These are phyloP conservation scores for Amoebophrya sp. DNA, from an alignment of 169 alveolate species.

Conservation along the genomic window DNA sequence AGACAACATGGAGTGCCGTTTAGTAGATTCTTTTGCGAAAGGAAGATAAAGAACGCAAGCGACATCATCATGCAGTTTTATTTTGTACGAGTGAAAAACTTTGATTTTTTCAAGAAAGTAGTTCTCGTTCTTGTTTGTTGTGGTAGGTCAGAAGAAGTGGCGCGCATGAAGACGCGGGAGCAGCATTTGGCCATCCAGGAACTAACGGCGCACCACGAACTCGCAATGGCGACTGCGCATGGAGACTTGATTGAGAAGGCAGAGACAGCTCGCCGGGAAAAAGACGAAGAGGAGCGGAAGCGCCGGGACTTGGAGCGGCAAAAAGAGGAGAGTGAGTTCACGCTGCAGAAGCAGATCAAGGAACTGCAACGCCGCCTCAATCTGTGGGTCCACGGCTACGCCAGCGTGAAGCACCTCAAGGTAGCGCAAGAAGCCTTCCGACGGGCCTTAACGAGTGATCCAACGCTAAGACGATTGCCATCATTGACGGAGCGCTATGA, in stretches of 20 bases:
- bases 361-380: neutral
- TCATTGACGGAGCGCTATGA: neutral
- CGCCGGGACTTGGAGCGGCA: neutral
- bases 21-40: neutral
- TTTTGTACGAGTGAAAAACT: neutral
- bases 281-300: neutral
- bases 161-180: neutral
- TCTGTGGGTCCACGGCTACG: conserved; percentile 8
- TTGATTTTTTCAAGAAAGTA: neutral
- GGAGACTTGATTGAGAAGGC: neutral
- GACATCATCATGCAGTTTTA: neutral
- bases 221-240: neutral
- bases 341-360: neutral
- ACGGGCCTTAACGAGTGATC: neutral
- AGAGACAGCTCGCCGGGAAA: neutral
- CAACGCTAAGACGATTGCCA: neutral
- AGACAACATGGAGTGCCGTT: neutral
- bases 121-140: neutral
- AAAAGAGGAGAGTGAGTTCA: neutral
- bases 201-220: neutral
- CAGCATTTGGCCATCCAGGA: neutral
- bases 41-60: neutral
- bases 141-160: neutral
- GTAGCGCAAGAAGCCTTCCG: conserved; percentile 4
- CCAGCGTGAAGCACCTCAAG: neutral